These are phyloP conservation scores for Mollisiaceae sp. DNA, from an alignment of 2,329 filamentous ascomycete genomes.

Conservation along the genomic window DNA sequence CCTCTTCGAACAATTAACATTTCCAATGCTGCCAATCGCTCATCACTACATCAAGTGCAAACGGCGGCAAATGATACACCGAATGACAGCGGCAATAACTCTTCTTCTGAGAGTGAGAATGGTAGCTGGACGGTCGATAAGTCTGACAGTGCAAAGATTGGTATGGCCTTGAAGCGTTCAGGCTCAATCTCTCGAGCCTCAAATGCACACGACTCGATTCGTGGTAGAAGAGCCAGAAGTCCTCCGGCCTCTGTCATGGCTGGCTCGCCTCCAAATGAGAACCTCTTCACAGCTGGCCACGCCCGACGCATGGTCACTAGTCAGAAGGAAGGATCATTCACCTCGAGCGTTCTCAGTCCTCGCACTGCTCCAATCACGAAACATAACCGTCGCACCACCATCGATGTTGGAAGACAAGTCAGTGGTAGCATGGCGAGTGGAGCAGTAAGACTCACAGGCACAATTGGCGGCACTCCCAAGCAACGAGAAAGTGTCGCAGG, in stretches of 20 bases:
- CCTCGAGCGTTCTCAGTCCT: constrained; percentile 64
- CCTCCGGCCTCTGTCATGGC: constrained; percentile 54
- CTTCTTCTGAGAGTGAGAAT: constrained; percentile 42
- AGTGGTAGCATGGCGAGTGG: constrained; percentile 33
- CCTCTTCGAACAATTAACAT: constrained; percentile 59
- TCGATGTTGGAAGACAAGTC: constrained; percentile 36
- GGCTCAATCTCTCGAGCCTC: constrained; percentile 38
- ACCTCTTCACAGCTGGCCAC: constrained; percentile 68
- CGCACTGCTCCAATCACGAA: constrained; percentile 64
- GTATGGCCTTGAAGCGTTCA: constrained; percentile 39
- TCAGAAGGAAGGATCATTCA: constrained; percentile 60
- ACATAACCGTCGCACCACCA: constrained; percentile 39
- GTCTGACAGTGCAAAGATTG: constrained; percentile 40
- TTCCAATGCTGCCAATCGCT: constrained; percentile 53
- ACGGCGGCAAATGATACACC: constrained; percentile 31
- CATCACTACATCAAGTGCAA: constrained; percentile 47
- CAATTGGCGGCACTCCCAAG: constrained; percentile 34
- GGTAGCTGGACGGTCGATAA: constrained; percentile 34
- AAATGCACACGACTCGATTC: constrained; percentile 35
- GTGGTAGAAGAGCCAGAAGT: constrained; percentile 37
- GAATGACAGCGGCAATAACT: constrained; percentile 45
- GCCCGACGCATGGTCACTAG: constrained; percentile 70
- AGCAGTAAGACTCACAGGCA: constrained; percentile 35
- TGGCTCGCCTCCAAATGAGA: constrained; percentile 60
- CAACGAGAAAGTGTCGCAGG: constrained; percentile 39